phyloP scores from a whole-genome alignment of 2,329 filamentous ascomycete genomes.

The Pseudophaeomoniella oleicola region DNA sequence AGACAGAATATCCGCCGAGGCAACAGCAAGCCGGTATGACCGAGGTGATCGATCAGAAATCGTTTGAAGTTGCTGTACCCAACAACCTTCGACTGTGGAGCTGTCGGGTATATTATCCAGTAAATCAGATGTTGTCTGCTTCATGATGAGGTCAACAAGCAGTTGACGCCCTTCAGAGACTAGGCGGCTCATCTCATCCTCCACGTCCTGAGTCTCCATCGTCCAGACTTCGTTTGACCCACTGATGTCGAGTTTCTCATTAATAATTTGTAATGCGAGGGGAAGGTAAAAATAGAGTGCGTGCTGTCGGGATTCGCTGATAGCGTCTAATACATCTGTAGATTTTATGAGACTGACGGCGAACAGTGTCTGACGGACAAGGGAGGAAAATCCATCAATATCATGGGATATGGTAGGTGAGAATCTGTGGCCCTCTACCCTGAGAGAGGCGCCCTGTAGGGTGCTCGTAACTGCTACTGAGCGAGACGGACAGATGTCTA shows the following conservation, averaged over 20 bases:
- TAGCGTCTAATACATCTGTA: constrained; percentile 18
- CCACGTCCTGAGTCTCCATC: constrained; percentile 30
- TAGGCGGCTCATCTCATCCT: constrained; percentile 37
- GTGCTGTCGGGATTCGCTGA: constrained; percentile 9
- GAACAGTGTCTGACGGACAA: constrained; percentile 64
- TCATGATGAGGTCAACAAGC: not conserved
- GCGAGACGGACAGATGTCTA: constrained; percentile 30
- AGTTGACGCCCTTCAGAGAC: constrained; percentile 35
- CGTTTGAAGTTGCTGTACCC: constrained; percentile 20
- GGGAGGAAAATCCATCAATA: constrained; percentile 52
- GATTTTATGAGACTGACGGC: constrained; percentile 42
- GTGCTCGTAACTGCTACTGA: constrained; percentile 61
- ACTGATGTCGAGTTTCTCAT: constrained; percentile 44
- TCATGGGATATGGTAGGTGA: constrained; percentile 31
- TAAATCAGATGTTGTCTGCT: not conserved
- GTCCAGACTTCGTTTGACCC: constrained; percentile 40
- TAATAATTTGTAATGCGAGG: constrained; percentile 40
- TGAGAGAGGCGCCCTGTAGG: constrained; percentile 54
- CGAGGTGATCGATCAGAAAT: constrained; percentile 16
- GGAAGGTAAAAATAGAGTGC: constrained; percentile 36
- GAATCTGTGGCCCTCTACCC: constrained; percentile 31
- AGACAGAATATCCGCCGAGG: constrained; percentile 24
- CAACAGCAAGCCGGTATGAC: constrained; percentile 24
- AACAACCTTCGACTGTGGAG: constrained; percentile 14
- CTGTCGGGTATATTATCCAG: not conserved